Conservation (phyloP, 257 asterid genomes). For the Prunella vulgaris region DNA sequence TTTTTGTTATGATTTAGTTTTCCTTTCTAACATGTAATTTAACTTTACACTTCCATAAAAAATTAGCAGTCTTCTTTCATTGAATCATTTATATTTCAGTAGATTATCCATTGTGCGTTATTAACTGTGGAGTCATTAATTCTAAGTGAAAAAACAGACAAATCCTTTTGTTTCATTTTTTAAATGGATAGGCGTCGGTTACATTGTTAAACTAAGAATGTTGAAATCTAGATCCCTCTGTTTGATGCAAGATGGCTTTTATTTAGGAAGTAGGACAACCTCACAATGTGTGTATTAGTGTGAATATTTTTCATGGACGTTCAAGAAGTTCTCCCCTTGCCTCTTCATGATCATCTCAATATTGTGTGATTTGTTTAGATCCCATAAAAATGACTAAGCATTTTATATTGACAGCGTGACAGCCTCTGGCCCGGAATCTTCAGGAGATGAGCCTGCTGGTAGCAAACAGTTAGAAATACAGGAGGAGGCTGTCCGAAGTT, state of each 20-base stretch:
- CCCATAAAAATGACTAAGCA: slow-evolving; percentile 21
- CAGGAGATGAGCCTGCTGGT: slow-evolving; percentile 48
- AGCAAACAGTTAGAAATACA: slow-evolving; percentile 43
- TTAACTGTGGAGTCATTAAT: not conserved
- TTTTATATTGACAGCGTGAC: slow-evolving; percentile 45
- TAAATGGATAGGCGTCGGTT: not conserved
- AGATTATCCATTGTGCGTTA: not conserved
- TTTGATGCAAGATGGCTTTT: not conserved
- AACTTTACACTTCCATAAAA: not conserved
- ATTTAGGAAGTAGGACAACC: not conserved
- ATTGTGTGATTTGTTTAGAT: not conserved
- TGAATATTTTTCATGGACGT: slow-evolving; percentile 4
- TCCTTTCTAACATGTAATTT: not conserved
- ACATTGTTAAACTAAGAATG: not conserved
- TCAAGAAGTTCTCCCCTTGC: not conserved
- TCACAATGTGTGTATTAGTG: not conserved
- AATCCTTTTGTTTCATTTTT: not conserved
- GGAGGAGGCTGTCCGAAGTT: slow-evolving; percentile 49
- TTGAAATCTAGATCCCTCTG: too few relatives aligned
- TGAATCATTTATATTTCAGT: not conserved
- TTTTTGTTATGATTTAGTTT: not conserved
- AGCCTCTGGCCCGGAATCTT: slow-evolving; percentile 47
- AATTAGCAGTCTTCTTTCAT: not conserved
- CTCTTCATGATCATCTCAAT: not conserved
- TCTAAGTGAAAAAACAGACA: not conserved